A percentile compares a stretch with the other conserved stretches of the same genome.
phyloP scores from a whole-genome alignment of 495 filamentous ascomycete genomes.

The Cladorrhinum samala region DNA sequence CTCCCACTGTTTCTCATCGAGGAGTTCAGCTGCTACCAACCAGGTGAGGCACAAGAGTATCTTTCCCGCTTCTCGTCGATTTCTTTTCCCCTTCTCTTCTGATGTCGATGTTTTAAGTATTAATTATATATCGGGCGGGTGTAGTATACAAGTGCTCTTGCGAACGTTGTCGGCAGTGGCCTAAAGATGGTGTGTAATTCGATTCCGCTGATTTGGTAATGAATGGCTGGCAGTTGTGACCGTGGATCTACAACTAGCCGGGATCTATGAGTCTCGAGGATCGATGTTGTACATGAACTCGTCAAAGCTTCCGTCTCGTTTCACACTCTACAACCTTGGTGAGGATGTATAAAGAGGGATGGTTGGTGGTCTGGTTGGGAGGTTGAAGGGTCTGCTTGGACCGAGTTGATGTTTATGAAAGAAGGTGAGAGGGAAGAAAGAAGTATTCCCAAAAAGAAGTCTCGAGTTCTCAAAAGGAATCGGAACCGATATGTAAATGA shows the following conservation, averaged over 20 bases:
- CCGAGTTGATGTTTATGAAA: constrained; percentile 23
- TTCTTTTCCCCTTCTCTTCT: constrained; percentile 12
- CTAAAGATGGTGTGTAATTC: constrained; percentile 41
- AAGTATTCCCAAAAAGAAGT: constrained; percentile 29
- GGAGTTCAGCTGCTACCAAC: constrained; percentile 20
- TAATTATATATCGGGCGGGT: constrained; percentile 36
- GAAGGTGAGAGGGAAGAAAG: constrained; percentile 38
- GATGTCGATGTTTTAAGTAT: constrained; percentile 31
- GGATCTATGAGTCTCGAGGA: constrained; percentile 33
- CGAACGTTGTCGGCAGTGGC: constrained; percentile 33
- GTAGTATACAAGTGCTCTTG: constrained; percentile 37
- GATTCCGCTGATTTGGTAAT: constrained; percentile 39
- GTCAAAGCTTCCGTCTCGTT: constrained; percentile 8
- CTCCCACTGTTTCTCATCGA: background rate
- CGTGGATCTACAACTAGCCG: constrained; percentile 32
- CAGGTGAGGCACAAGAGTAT: constrained; percentile 11
- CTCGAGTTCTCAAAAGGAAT: constrained; percentile 42
- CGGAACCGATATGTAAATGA: constrained; percentile 46
- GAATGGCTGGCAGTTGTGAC: constrained; percentile 44
- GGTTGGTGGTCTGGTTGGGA: background rate
- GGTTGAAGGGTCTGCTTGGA: constrained; percentile 2
- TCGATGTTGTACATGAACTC: constrained; percentile 40
- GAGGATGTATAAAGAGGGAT: background rate
- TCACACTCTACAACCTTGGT: background rate
- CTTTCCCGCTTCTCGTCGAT: background rate